A percentile compares a stretch with the other conserved stretches of the same genome.
Evolutionary conservation across 2,329 filamentous ascomycete genomes (phyloP).

Genomic region (Bipolaris zeicola): DNA sequence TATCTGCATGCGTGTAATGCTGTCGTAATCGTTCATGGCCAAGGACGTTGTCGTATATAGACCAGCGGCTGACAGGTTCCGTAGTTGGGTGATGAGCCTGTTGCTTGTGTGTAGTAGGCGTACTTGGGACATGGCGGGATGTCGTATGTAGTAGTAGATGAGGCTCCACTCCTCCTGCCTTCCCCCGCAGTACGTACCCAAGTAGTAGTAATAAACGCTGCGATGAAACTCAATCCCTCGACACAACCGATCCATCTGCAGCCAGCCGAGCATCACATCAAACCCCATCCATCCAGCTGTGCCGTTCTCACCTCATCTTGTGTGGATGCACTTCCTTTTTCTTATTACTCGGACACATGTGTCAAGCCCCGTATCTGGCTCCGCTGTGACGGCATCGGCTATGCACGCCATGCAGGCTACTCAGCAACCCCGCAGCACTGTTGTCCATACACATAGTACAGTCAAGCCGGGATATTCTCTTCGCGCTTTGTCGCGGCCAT

Average conservation of each 20-base stretch:
- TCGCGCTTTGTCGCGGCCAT: slow-evolving; percentile 3
- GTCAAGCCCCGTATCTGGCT: slow-evolving; percentile 10
- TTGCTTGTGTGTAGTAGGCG: background rate
- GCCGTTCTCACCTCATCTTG: background rate
- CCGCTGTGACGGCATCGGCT: slow-evolving; percentile 15
- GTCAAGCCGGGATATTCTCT: background rate
- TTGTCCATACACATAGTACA: background rate
- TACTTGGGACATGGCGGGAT: too few species aligned
- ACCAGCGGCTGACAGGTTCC: too few species aligned
- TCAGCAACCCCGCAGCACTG: slow-evolving; percentile 9
- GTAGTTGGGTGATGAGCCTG: background rate
- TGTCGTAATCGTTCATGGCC: background rate
- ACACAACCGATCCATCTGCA: too few species aligned
- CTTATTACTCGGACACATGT: slow-evolving; percentile 7
- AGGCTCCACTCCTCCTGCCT: too few species aligned
- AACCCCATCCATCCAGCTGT: background rate
- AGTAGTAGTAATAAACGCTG: too few species aligned
- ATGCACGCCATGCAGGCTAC: background rate
- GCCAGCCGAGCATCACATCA: too few species aligned
- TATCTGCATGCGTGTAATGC: slow-evolving; percentile 1
- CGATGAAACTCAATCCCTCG: too few species aligned
- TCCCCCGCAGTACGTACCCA: too few species aligned
- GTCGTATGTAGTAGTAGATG: too few species aligned
- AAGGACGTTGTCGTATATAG: too few species aligned
- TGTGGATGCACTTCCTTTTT: background rate